phyloP scores from a whole-genome alignment of 768 basidiomycete species.

The Lactifluus subvellereus region DNA sequence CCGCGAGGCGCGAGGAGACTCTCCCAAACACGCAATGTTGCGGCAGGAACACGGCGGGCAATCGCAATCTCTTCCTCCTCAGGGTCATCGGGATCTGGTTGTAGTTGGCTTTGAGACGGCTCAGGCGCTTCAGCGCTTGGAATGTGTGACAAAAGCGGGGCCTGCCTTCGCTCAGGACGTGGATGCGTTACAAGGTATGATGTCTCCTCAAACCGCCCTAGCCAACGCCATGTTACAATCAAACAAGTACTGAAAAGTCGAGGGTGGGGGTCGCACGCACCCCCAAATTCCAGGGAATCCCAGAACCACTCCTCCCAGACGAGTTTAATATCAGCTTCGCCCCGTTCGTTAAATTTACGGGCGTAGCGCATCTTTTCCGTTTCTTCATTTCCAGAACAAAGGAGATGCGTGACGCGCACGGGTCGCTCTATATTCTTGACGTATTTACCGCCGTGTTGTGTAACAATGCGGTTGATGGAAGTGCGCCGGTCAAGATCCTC shows the following conservation, averaged over 20 bases:
- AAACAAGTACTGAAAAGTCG: neutral
- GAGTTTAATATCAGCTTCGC: slow-evolving; percentile 68
- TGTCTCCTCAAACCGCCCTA: slow-evolving; percentile 22
- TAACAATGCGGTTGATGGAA: slow-evolving; percentile 57
- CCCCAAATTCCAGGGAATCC: slow-evolving; percentile 79
- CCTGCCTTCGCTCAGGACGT: slow-evolving; percentile 19
- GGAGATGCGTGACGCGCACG: slow-evolving; percentile 76
- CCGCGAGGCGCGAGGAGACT: slow-evolving; percentile 62
- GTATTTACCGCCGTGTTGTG: slow-evolving; percentile 58
- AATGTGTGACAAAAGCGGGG: neutral
- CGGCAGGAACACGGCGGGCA: slow-evolving; percentile 51
- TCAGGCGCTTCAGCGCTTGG: slow-evolving; percentile 1
- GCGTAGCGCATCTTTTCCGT: slow-evolving; percentile 77
- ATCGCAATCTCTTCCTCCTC: slow-evolving; percentile 55
- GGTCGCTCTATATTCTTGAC: slow-evolving; percentile 72
- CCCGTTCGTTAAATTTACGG: slow-evolving; percentile 59
- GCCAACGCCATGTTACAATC: neutral
- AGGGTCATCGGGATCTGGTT: slow-evolving; percentile 1
- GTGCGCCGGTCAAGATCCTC: slow-evolving; percentile 54
- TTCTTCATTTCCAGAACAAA: slow-evolving; percentile 64
- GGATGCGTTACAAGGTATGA: slow-evolving; percentile 20
- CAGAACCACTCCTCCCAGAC: slow-evolving; percentile 98
- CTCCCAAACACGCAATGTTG: slow-evolving; percentile 66
- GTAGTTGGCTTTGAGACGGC: neutral
- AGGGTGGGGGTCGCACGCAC: slow-evolving; percentile 30